Conservation (phyloP, 2,329 filamentous ascomycete genomes). For the Ophiostoma fasciatum region DNA sequence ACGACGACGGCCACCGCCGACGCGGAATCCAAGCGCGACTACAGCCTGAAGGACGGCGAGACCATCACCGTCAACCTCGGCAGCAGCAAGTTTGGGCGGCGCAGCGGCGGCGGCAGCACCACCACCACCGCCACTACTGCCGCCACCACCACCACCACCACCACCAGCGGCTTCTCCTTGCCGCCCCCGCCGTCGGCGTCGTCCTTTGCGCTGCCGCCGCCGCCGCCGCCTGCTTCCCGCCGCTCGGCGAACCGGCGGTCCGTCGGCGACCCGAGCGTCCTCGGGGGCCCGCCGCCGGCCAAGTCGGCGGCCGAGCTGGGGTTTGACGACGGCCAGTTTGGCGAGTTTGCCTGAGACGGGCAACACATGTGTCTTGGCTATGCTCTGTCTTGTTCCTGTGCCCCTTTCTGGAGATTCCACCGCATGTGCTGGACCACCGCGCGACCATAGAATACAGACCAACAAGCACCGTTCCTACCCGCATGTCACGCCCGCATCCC, state of each 20-base stretch:
- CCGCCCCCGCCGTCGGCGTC: constrained; percentile 43
- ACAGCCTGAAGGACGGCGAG: constrained; percentile 78
- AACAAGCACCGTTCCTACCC: too few relatives aligned
- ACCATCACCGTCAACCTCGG: constrained; percentile 72
- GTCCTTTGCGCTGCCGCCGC: constrained; percentile 29
- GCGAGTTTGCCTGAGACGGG: constrained; percentile 51
- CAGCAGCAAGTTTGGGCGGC: constrained; percentile 34
- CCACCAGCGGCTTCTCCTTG: constrained; percentile 50
- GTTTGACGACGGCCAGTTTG: constrained; percentile 80
- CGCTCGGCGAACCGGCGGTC: constrained; percentile 16
- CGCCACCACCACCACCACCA: constrained; percentile 13
- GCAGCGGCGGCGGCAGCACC: constrained; percentile 19
- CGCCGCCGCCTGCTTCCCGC: constrained; percentile 47
- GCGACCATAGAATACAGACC: background rate
- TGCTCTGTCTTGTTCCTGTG: background rate
- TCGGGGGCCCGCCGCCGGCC: constrained; percentile 3
- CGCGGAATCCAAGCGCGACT: constrained; percentile 49
- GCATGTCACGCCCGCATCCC: too few relatives aligned
- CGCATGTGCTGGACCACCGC: too few relatives aligned
- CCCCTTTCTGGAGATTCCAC: too few relatives aligned
- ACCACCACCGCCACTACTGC: constrained; percentile 1
- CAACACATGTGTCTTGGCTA: background rate
- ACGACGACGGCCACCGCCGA: background rate
- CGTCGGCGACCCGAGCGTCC: constrained; percentile 7
- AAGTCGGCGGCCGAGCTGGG: constrained; percentile 44